phyloP scores from a whole-genome alignment of 139 green algal genomes.

The Microglena sp. region DNA sequence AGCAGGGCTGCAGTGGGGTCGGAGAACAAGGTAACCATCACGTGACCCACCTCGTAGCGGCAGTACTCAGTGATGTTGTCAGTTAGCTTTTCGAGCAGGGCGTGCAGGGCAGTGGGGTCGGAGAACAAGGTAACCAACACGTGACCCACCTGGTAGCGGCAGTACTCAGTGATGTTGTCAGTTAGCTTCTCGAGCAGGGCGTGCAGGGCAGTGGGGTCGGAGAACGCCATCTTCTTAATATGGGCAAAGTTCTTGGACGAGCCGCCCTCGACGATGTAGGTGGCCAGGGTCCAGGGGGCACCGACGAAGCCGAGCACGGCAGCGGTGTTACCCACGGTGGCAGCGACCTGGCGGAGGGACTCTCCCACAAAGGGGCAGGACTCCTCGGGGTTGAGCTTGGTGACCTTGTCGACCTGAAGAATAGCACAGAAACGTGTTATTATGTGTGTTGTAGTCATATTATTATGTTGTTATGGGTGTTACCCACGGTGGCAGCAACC shows the following conservation, averaged over 20 bases:
- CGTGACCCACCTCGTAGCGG: conserved; percentile 67
- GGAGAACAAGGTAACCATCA: too few relatives aligned
- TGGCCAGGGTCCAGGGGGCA: conserved; percentile 87
- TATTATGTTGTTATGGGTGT: too few relatives aligned
- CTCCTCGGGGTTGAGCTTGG: conserved; percentile 57
- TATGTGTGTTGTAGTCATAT: too few relatives aligned
- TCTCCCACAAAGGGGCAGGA: conserved; percentile 74
- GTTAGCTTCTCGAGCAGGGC: conserved; percentile 72
- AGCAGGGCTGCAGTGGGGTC: too few relatives aligned
- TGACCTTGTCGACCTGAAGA: too few relatives aligned
- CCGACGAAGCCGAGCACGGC: conserved; percentile 88
- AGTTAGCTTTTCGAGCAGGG: conserved; percentile 71
- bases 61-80: conserved; percentile 84
- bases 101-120: conserved; percentile 56
- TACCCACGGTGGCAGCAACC: conserved; percentile 30
- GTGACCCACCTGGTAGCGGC: conserved; percentile 71
- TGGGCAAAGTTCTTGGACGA: conserved; percentile 75
- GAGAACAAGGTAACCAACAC: too few relatives aligned
- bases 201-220: conserved; percentile 54
- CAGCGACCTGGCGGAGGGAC: conserved; percentile 56
- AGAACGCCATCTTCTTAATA: conserved; percentile 82
- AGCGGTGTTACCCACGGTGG: conserved; percentile 38
- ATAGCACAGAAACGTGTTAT: too few relatives aligned
- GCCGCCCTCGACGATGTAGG: conserved; percentile 81
- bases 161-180: conserved; percentile 81